Evolutionary conservation across 106 monocot genomes (phyloP).

Genomic region (Phalaenopsis aphrodite): DNA sequence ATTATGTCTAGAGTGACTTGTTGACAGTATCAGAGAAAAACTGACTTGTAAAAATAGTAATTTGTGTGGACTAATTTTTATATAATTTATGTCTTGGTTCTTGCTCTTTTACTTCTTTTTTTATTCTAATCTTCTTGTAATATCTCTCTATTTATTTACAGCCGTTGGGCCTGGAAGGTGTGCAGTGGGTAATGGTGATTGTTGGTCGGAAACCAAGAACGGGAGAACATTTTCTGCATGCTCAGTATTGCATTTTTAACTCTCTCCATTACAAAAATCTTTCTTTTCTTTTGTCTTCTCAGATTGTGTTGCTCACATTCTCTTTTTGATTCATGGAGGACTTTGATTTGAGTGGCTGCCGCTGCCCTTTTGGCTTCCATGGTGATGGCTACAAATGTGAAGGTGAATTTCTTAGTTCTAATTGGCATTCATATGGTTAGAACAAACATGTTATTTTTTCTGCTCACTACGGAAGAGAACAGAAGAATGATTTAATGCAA

Average conservation of each 20-base stretch:
- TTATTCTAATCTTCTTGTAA: not conserved
- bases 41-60: no score
- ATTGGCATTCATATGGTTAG: not conserved
- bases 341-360: slow-evolving; percentile 44
- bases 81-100: not conserved
- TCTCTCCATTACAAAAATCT: not conserved
- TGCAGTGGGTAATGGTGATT: slow-evolving; percentile 59
- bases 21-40: no score
- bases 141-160: slow-evolving; percentile 13
- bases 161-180: slow-evolving; percentile 94
- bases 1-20: no score
- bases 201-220: slow-evolving; percentile 63
- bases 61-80: no score
- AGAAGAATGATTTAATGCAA: not conserved
- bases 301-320: not conserved
- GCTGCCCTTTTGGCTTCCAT: slow-evolving; percentile 70
- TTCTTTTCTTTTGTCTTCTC: not conserved
- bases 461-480: not conserved
- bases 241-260: slow-evolving; percentile 37
- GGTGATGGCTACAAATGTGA: slow-evolving; percentile 70
- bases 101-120: not conserved
- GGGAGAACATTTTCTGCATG: slow-evolving; percentile 65
- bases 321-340: slow-evolving; percentile 33
- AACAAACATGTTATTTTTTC: not conserved
- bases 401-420: slow-evolving; percentile 34